Base-by-base conservation (phyloP, 306 rosid genomes). In the Senna tora region DNA sequence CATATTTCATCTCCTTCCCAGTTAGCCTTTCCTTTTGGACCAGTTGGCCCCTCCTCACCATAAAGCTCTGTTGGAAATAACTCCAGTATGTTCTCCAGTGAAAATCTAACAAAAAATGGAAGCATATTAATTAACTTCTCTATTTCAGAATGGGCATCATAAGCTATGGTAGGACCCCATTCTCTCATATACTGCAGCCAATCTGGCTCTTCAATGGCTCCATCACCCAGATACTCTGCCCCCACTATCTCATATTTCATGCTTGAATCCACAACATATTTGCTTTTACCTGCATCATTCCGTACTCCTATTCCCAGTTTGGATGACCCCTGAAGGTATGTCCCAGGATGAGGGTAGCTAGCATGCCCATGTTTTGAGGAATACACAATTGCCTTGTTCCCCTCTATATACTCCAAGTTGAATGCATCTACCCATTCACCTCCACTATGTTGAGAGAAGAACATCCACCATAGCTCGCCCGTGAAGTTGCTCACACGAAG, bases 21-120 rank as follows among this genome's bases (percentile, higher is more conserved):
- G 46, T 88, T 91, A 65, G 79, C 80, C 84, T 91, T 91, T 76
- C 73, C 97, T 78, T 91, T 91, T 8, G 97, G 94, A 42, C 94
- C 97, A 8, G 86, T 91, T 41, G 97, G 97, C 14, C 97, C 97
- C 82, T 88, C 97, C 77, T 91, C 97, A 4, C 97, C 97, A 15
- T 88, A 91, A 39, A 91, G 84, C 74, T 88, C 92, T 0, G 90
- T 86, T 3, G 97, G 97, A 67, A 91, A 91, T 83, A 91, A 70
- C 15, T 85, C 89, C 12, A 91, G 64, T 30, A 91, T 53, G 58
- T 78, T 84, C 83, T 81, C 94, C 80, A 91, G 51, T 4, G 97
- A 91, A 72, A 88, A 86, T 50, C 91, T 83, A 52, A 91, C 85
- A 81, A 83, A 84, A 38, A 77, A 59, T 0, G 97, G 97, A 42